Evolutionary conservation across 192 early-diverging fungal genomes (phyloP), one percentile per base, ranked within the genome.

Genomic region (Mycoemilia scoparia): DNA sequence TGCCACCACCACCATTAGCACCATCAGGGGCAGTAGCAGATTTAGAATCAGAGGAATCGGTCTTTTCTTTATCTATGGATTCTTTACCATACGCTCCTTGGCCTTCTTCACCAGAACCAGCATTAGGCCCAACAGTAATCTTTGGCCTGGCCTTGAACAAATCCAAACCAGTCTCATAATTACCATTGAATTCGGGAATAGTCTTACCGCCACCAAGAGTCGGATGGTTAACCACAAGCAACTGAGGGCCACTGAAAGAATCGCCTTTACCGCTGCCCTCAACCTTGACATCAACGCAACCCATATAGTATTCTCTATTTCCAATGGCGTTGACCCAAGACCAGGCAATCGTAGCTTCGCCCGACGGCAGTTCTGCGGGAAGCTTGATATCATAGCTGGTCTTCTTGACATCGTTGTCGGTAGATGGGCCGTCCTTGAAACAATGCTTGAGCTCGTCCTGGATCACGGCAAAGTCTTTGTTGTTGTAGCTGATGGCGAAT

Each of bases 401-500:
- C n/a, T 39, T 36, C 6, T 42, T 43, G 7, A 32, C 53, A 1
- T 32, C 29, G 20, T 64, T 70, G 49, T 51, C 49, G n/a, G 41
- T 29, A 4, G 64, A 44, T 4, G 64, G 59, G 2, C 54, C 53
- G 15, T 38, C 51, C 3, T 51, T 50, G 16, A 79, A 37, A 40
- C 73, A 76, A 30, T 66, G 46, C 10, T 53, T 51, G 37, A 67
- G 36, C 20, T 60, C 46, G 37, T 67, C 67, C 53, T 65, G 63
- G 29, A 80, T 39, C 9, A 73, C 74, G 0, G 68, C 77, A 53
- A 65, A 76, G 24, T 50, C 66, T 20, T 61, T 60, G 33, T 52
- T 48, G 42, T 76, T 69, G 35, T 66, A 73, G 0, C 72, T 73
- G 7, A 76, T 47, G 1, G 73, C 62, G 43, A 74, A 73, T 34